A percentile compares a stretch with the other conserved stretches of the same genome.
phyloP scores from a whole-genome alignment of 805 yeast species.

The Saccharomycopsis lassenensis region DNA sequence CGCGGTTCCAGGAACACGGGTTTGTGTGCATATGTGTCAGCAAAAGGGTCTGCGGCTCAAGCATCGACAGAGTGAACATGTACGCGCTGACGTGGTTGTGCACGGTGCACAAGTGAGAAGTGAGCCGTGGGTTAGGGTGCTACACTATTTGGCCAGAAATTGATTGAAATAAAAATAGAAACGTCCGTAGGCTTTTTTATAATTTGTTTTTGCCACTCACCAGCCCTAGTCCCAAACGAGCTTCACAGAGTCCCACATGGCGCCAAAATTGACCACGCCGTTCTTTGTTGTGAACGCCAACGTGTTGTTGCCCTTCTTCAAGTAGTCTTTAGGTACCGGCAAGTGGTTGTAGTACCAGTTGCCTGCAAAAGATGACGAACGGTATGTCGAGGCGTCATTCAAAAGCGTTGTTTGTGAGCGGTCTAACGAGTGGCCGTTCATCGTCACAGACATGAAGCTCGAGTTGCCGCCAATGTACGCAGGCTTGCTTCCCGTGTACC shows the following conservation, averaged over 20 bases:
- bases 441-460: no score
- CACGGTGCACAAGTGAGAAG: no score
- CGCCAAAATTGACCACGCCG: not conserved
- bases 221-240: constrained; percentile 1
- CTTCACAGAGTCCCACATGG: constrained; percentile 1
- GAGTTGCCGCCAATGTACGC: no score
- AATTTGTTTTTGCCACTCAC: no score
- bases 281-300: not conserved
- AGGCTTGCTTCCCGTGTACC: no score
- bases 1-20: constrained; percentile 55
- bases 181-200: no score
- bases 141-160: no score
- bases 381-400: not conserved
- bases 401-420: no score
- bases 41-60: constrained; percentile 46
- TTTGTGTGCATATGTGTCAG: constrained; percentile 63
- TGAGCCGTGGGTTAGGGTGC: no score
- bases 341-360: not conserved
- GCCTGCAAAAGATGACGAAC: constrained; percentile 1
- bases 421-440: no score
- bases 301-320: not conserved
- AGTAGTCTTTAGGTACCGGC: not conserved
- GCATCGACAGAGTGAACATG: constrained; percentile 78
- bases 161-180: no score
- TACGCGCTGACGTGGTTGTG: constrained; percentile 86